phyloP scores from a whole-genome alignment of 139 green algal species.

The Tetraselmis striata region DNA sequence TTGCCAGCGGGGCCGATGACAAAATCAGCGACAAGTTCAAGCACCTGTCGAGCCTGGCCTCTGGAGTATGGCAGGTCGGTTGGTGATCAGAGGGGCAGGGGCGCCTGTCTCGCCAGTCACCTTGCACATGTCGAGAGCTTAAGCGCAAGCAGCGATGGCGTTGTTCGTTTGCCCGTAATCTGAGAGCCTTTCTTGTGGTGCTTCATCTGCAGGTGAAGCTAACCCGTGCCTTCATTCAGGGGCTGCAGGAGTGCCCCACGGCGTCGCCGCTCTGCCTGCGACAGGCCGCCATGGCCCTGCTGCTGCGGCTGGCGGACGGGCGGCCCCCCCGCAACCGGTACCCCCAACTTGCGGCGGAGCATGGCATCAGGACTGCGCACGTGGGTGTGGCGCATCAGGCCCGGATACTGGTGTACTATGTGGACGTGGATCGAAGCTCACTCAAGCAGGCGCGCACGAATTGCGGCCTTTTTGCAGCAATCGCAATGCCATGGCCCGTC shows the following conservation, averaged over 20 bases:
- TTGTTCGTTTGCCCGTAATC: too few species aligned
- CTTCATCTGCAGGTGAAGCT: neutral
- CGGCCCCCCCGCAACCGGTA: neutral
- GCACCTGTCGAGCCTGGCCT: neutral
- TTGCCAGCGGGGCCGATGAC: neutral
- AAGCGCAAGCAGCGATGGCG: too few species aligned
- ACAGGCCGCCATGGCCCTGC: neutral
- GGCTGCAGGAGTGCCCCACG: neutral
- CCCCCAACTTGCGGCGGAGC: neutral
- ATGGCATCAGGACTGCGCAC: neutral
- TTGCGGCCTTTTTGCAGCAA: neutral
- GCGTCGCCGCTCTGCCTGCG: neutral
- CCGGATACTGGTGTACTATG: neutral
- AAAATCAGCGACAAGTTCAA: neutral
- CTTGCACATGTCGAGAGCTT: too few species aligned
- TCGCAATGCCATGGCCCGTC: too few species aligned
- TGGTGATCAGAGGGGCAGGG: too few species aligned
- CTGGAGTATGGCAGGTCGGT: neutral
- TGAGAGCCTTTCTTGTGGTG: too few species aligned
- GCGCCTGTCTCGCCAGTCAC: too few species aligned
- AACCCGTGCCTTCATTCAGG: neutral
- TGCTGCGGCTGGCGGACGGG: neutral
- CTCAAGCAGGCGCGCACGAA: neutral
- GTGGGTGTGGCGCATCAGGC: neutral
- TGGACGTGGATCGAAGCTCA: neutral